Percentiles rank a stretch among this genome's conserved stretches.
Conservation (phyloP, 345 rosid species). For the Dipteronia dyeriana region DNA sequence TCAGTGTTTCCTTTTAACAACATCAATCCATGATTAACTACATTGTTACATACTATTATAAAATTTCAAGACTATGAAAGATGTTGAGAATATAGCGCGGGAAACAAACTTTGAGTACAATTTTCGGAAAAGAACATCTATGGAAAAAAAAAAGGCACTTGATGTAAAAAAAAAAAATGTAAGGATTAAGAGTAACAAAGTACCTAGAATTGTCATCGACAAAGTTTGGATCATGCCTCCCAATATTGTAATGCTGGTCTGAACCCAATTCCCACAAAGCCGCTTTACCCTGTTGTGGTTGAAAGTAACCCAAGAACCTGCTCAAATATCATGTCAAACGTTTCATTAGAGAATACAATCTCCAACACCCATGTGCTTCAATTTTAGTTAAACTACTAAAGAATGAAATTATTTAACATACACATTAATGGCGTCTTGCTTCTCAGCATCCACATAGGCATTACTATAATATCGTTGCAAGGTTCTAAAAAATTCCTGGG, state of each 20-base stretch:
- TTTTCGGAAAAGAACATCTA: background rate
- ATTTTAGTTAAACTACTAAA: background rate
- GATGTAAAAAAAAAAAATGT: background rate
- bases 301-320: conserved; percentile 97
- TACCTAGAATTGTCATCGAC: conserved; percentile 56
- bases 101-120: too few species aligned
- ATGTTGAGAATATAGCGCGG: background rate
- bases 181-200: background rate
- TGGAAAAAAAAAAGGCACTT: background rate
- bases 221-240: conserved; percentile 44
- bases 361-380: background rate
- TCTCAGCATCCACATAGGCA: conserved; percentile 87
- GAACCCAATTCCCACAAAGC: conserved; percentile 89
- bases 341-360: conserved; percentile 9
- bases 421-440: conserved; percentile 96
- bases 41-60: background rate
- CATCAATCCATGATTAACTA: background rate
- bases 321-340: conserved; percentile 19
- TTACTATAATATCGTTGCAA: conserved; percentile 92
- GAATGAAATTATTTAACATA: conserved; percentile 38
- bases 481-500: conserved; percentile 87
- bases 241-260: conserved; percentile 65
- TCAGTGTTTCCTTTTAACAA: background rate
- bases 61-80: background rate
- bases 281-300: conserved; percentile 84